Percentiles rank a stretch among this genome's conserved stretches.
phyloP scores from a whole-genome alignment of 169 alveolate species.

The Plasmodium fragile region DNA sequence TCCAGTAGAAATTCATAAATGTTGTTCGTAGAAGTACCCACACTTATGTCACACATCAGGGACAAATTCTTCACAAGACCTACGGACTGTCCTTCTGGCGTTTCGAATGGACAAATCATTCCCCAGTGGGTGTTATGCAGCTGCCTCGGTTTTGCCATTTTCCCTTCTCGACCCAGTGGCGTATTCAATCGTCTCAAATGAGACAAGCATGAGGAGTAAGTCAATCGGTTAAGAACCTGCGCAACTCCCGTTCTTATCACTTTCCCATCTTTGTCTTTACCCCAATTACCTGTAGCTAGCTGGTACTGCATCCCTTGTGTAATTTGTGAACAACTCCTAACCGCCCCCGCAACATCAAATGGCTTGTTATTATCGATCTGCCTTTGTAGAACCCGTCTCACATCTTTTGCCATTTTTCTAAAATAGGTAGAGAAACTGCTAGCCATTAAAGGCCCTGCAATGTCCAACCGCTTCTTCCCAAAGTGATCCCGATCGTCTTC shows the following conservation, averaged over 20 bases:
- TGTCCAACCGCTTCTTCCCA: constrained; percentile 99
- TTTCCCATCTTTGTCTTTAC: constrained; percentile 96
- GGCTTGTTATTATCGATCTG: constrained; percentile 93
- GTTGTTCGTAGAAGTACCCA: constrained; percentile 92
- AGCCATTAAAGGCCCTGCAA: constrained; percentile 99
- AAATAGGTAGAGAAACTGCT: constrained; percentile 96
- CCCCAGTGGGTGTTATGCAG: constrained; percentile 99
- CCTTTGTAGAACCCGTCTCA: constrained; percentile 92
- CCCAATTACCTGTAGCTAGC: constrained; percentile 96
- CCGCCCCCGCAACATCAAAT: constrained; percentile 93
- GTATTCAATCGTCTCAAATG: constrained; percentile 99
- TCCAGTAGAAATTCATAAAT: constrained; percentile 91
- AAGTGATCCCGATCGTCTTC: constrained; percentile 99
- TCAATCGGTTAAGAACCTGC: constrained; percentile 97
- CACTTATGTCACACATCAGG: constrained; percentile 97
- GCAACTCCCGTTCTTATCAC: constrained; percentile 98
- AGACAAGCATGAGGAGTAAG: constrained; percentile 98
- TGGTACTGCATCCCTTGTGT: constrained; percentile 93
- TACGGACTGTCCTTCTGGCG: constrained; percentile 99
- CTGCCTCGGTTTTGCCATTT: constrained; percentile 99
- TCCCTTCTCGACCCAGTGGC: constrained; percentile 98
- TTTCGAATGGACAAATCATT: constrained; percentile 99
- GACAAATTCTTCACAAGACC: constrained; percentile 99
- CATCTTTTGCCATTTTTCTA: constrained; percentile 95
- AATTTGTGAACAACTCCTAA: constrained; percentile 91